phyloP scores from a whole-genome alignment of 2,329 filamentous ascomycete species.

The Sordariomycetes sp. region DNA sequence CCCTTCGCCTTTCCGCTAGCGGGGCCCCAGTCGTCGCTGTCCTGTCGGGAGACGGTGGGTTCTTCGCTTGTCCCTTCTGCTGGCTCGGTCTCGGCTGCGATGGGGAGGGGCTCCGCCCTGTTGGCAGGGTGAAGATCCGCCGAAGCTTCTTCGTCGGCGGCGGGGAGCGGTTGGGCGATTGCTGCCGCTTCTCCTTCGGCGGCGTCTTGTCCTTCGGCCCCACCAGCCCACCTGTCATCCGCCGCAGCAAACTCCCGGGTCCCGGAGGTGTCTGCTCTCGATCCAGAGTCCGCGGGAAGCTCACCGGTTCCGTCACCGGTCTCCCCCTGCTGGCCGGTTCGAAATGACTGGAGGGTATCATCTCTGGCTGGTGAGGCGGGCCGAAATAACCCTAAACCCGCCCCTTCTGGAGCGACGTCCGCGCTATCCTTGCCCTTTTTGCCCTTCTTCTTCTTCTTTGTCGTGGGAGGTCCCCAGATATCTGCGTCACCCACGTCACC shows the following conservation, averaged over 20 bases:
- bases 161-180: not conserved
- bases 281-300: too few relatives aligned
- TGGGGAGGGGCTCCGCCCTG: not conserved
- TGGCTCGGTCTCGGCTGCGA: not conserved
- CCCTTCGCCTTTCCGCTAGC: slow-evolving; percentile 13
- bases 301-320: too few relatives aligned
- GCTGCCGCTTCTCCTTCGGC: not conserved
- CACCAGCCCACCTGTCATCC: not conserved
- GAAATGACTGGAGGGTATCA: not conserved
- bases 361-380: not conserved
- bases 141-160: not conserved
- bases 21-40: not conserved
- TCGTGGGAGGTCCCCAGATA: not conserved
- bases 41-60: not conserved
- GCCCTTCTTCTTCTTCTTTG: slow-evolving; percentile 9
- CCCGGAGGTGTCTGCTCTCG: too few relatives aligned
- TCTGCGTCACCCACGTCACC: not conserved
- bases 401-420: not conserved
- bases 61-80: not conserved
- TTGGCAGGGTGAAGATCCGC: not conserved
- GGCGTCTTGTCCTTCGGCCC: not conserved
- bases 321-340: too few relatives aligned
- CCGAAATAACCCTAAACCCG: not conserved
- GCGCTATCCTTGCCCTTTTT: slow-evolving; percentile 10
- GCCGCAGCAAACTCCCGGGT: too few relatives aligned